A percentile compares a stretch with the other conserved stretches of the same genome.
These are phyloP conservation scores for Volutella citrinella DNA, from an alignment of 2,329 filamentous ascomycete genomes.

Conservation along the genomic window DNA sequence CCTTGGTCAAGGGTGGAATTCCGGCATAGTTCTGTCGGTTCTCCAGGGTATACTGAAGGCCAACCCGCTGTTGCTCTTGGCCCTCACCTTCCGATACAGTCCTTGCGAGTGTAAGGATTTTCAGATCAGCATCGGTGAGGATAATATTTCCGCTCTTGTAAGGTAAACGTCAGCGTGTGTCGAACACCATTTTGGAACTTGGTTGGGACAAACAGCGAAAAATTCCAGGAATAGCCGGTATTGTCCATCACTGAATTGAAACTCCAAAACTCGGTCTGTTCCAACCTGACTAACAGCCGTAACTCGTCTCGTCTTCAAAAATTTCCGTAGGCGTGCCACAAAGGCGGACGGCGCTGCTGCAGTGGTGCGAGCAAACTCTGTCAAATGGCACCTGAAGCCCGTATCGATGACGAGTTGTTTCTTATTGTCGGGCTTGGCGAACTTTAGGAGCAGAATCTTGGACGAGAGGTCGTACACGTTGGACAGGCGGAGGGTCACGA, in stretches of 20 bases:
- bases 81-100: constrained; percentile 77
- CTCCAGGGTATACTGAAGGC: constrained; percentile 74
- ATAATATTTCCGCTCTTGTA: constrained; percentile 82
- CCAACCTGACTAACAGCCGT: constrained; percentile 82
- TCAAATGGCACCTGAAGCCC: constrained; percentile 93
- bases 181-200: too few relatives aligned
- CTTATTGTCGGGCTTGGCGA: constrained; percentile 84
- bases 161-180: constrained; percentile 6
- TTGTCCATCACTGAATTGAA: constrained; percentile 87
- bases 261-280: constrained; percentile 88
- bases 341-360: constrained; percentile 82
- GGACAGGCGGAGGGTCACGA: constrained; percentile 76
- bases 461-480: constrained; percentile 97
- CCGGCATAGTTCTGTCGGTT: constrained; percentile 81
- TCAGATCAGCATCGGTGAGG: constrained; percentile 79
- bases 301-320: constrained; percentile 79
- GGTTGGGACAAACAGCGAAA: constrained; percentile 59
- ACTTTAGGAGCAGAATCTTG: constrained; percentile 93
- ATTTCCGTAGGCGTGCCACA: constrained; percentile 80
- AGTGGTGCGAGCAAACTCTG: constrained; percentile 83
- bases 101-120: constrained; percentile 76
- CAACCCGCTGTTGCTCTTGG: constrained; percentile 78
- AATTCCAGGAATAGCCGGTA: constrained; percentile 92
- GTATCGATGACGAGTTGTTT: constrained; percentile 91
- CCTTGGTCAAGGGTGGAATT: constrained; percentile 69